Evolutionary conservation across 345 rosid species (phyloP).

Genomic region (Sonneratia caseolaris): DNA sequence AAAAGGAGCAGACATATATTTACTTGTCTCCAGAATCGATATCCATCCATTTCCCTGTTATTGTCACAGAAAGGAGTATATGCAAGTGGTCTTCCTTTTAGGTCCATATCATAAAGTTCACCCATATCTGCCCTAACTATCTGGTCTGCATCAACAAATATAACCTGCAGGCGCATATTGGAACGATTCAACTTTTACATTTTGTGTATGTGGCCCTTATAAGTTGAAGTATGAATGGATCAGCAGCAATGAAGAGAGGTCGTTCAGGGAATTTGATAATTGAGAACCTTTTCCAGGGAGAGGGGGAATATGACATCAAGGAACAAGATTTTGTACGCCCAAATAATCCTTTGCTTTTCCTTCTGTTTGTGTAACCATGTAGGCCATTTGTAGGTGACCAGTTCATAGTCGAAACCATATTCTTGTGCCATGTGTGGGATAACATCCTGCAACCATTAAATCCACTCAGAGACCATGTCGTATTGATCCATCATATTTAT

Average conservation of each 20-base stretch:
- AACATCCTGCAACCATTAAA: constrained; percentile 52
- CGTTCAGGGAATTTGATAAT: constrained; percentile 3
- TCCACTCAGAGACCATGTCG: not conserved
- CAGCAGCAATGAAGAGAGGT: not conserved
- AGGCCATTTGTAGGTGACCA: constrained; percentile 97
- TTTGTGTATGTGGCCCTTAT: not conserved
- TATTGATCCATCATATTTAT: not conserved
- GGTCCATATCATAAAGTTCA: constrained; percentile 93
- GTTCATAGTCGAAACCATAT: constrained; percentile 86
- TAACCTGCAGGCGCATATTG: constrained; percentile 42
- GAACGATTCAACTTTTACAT: not conserved
- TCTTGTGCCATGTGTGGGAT: constrained; percentile 93
- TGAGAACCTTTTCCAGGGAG: constrained; percentile 77
- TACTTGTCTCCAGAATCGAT: constrained; percentile 97
- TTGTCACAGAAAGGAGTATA: constrained; percentile 98
- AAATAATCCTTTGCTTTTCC: constrained; percentile 93
- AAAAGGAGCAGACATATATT: not conserved
- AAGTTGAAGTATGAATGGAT: not conserved
- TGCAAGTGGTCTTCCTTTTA: constrained; percentile 96
- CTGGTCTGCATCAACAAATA: constrained; percentile 99
- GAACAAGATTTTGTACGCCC: constrained; percentile 98
- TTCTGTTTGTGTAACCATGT: constrained; percentile 98
- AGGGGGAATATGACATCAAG: constrained; percentile 97
- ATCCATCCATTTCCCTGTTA: constrained; percentile 98
- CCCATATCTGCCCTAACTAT: constrained; percentile 93